These are phyloP conservation scores for Atalantia buxifolia DNA, from an alignment of 345 rosid species.

Conservation along the genomic window DNA sequence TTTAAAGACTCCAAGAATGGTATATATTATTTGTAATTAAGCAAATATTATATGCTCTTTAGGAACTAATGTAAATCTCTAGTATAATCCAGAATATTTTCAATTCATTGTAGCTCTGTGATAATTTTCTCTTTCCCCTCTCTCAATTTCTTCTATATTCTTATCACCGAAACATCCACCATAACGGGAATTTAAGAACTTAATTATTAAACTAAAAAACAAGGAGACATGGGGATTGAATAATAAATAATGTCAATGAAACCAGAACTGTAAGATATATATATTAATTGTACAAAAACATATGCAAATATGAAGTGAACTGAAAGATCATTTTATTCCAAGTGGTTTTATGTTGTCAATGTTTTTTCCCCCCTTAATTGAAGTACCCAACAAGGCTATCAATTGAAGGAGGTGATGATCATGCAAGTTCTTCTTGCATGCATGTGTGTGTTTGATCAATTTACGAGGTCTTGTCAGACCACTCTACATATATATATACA, in stretches of 20 bases:
- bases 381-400: neutral
- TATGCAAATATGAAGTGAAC: neutral
- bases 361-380: neutral
- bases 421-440: slow-evolving; percentile 1
- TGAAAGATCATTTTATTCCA: neutral
- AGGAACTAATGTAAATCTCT: too few relatives aligned
- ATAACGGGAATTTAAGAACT: too few relatives aligned
- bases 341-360: neutral
- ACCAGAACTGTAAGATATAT: neutral
- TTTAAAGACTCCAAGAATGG: too few relatives aligned
- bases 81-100: too few relatives aligned
- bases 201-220: too few relatives aligned
- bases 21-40: too few relatives aligned
- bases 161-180: too few relatives aligned
- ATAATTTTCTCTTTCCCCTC: too few relatives aligned
- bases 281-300: neutral
- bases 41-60: too few relatives aligned
- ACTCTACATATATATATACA: neutral
- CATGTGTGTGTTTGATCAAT: slow-evolving; percentile 23
- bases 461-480: slow-evolving; percentile 15
- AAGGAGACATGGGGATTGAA: too few relatives aligned
- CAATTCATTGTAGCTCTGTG: too few relatives aligned
- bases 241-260: neutral
- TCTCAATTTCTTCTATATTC: too few relatives aligned
- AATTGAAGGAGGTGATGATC: neutral